Evolutionary conservation across 176 grass and related monocot species (phyloP).

Genomic region (Hordeum marinum): DNA sequence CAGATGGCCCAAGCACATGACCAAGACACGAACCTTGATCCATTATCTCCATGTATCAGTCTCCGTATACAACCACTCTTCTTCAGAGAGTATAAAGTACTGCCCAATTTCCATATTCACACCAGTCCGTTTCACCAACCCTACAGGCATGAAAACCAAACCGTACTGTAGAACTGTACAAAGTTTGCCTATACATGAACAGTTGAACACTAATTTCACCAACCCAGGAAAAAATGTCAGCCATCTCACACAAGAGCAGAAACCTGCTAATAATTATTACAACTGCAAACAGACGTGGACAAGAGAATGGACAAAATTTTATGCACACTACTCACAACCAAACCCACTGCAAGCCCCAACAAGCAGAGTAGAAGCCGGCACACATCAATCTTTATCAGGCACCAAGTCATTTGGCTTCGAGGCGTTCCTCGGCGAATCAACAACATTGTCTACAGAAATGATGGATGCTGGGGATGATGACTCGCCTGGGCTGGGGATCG

Average conservation of each 20-base stretch:
- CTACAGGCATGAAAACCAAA: neutral
- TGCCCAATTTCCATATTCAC: neutral
- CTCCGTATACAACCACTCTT: neutral
- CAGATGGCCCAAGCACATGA: neutral
- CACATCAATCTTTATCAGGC: slow-evolving; percentile 5
- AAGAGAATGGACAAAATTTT: slow-evolving; percentile 28
- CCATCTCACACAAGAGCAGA: neutral
- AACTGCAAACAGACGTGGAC: neutral
- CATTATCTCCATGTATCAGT: neutral
- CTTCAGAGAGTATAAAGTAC: neutral
- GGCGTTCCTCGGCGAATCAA: neutral
- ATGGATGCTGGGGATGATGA: slow-evolving; percentile 7
- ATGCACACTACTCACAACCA: slow-evolving; percentile 26
- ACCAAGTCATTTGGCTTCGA: slow-evolving; percentile 2
- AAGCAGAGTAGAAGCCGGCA: neutral
- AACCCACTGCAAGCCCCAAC: neutral
- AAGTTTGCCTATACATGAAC: neutral
- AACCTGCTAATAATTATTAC: neutral
- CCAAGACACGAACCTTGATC: neutral
- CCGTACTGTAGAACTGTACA: neutral
- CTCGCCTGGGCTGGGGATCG: neutral
- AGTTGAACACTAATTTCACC: neutral
- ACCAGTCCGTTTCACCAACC: neutral
- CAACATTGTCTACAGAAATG: neutral
- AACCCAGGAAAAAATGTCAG: neutral